Evolutionary conservation across 768 basidiomycete genomes (phyloP), one percentile per base, ranked within the genome.

Genomic region (Strobilomyces confusus): DNA sequence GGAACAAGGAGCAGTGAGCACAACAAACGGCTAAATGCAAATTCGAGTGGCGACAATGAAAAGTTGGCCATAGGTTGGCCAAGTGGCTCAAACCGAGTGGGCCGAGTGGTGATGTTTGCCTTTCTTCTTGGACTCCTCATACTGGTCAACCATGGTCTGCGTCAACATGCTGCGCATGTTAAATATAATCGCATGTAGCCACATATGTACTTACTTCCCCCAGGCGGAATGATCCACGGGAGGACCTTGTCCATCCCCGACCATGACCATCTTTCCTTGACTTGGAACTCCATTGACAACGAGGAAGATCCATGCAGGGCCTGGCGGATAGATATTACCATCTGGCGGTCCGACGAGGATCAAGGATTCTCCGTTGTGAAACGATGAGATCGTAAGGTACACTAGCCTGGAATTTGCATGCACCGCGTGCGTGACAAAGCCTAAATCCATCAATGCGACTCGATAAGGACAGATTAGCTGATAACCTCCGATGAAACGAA

Each of bases 401-500:
- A 92, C 87, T 30, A 86, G 68, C n/a, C 89, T 84, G 20, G 81
- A 80, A 66, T 89, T 89, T 19, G 85, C 79, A 61, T 90, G 89
- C 29, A 84, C 79, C 15, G 83, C 80, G 62, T 91, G 89, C 4
- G 89, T 91, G 43, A 89, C 80, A 63, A 76, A 90, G n/a, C 87
- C 89, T 15, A 90, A 73, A 66, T 92, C 90, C 84, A 92, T 88
- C 32, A 91, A 69, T 2, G 75, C 80, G 22, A 89, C 89, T 90
- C 53, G 6, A 51, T 29, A 33, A 33, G 13, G 12, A 59, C 12
- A 49, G 4, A 32, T 70, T 30, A 60, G 50, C 8, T 5, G 5
- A 38, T 44, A 34, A 19, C 29, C 14, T 26, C 19, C 26, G 29
- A n/a, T 22, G 37, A 23, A 36, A 45, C 15, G 23, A 40, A 44